Base-by-base conservation (phyloP, 257 asterid species). In the Gentiana dahurica region DNA sequence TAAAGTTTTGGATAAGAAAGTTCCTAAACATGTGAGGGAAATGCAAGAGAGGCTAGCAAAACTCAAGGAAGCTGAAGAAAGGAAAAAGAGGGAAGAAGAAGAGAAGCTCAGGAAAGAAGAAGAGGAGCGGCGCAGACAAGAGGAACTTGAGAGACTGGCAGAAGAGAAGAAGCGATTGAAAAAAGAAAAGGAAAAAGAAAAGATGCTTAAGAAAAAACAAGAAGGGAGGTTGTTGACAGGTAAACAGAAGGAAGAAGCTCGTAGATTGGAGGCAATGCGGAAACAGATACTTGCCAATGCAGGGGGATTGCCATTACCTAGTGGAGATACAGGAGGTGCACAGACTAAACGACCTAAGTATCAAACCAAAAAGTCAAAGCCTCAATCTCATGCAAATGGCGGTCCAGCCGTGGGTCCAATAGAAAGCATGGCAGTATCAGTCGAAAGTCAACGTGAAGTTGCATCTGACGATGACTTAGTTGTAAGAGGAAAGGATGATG, bases 211-310 rank as follows among this genome's bases (percentile, higher is more conserved):
- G 85, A 88, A 83, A 74, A 92, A 83, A 68, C 89, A 46, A 66
- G 95, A 92, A 55, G 99, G 97, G 48, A 92, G 73, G 68, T 77
- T 81, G 53, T 74, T 83, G 50, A 88, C 99, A 0, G 94, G 79
- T 61, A 92, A 84, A 76, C 95, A 92, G 68, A 88, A 86, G 81
- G 94, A 85, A 72, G 95, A 83, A 75, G 92, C 94, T 68, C 86
- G 87, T 64, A 82, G 95, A 71, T 62, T 71, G 72, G 97, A 92
- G 75, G 82, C 89, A 62, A 80, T 89, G 87, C 78, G 94, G 74
- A 85, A 82, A 47, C 95, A 92, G 68, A 73, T 92, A 65, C 84
- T 92, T 51, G 87, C 81, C 36, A 91, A 75, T 69, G 79, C 83
- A 13, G 77, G 79, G 60, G 61, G 73, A 44, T 61, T 77, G 77